Conservation (phyloP, 2,329 filamentous ascomycete genomes). For the Colletotrichum kahawae region DNA sequence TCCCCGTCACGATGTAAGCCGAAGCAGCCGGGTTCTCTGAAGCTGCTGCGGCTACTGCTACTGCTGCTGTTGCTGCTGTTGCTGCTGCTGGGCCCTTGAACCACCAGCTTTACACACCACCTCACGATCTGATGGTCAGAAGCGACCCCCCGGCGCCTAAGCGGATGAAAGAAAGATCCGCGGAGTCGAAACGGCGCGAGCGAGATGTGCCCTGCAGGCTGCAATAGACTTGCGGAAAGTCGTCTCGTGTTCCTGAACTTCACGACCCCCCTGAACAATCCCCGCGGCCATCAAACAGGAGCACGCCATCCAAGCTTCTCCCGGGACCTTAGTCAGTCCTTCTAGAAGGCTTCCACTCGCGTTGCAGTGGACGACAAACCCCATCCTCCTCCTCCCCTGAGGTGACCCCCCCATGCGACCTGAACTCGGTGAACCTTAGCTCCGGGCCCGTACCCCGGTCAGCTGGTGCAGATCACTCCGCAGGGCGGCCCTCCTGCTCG, state of each 20-base stretch:
- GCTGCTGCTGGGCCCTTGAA: not conserved
- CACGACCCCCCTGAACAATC: not conserved
- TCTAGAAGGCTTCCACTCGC: conserved; percentile 17
- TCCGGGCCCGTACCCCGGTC: conserved; percentile 9
- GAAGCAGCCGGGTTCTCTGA: not conserved
- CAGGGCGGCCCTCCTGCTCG: conserved; percentile 13
- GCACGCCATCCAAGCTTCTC: not conserved
- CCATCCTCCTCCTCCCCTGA: not conserved
- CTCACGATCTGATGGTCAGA: not conserved
- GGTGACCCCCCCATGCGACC: not conserved
- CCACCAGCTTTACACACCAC: not conserved
- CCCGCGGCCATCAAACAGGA: conserved; percentile 1
- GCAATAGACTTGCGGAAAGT: not conserved
- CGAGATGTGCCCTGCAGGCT: not conserved
- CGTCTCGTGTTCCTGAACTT: conserved; percentile 1
- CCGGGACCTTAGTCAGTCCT: not conserved
- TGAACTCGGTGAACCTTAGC: conserved; percentile 7
- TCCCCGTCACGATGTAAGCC: not conserved
- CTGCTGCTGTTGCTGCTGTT: no score
- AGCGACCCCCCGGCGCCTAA: not conserved
- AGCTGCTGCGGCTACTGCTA: not conserved
- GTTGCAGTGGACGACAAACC: not conserved
- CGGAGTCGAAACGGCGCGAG: not conserved
- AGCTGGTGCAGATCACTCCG: conserved; percentile 17
- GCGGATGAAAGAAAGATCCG: not conserved